Conservation (phyloP, 129 eudicot species). For the Cynara cardunculus region DNA sequence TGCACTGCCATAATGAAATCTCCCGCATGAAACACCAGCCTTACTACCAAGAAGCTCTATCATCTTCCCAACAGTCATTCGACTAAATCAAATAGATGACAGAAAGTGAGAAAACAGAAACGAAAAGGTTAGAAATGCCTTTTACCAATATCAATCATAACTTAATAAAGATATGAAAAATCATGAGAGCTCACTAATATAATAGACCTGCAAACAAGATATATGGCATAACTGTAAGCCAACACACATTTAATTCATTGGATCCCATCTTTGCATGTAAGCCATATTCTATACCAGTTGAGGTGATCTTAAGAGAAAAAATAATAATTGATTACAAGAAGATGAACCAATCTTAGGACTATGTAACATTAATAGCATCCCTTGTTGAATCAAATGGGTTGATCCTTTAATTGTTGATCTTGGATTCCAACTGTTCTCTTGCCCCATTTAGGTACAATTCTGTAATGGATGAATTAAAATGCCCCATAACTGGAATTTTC, state of each 20-base stretch:
- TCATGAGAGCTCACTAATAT: not conserved
- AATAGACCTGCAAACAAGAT: not conserved
- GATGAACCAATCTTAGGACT: not conserved
- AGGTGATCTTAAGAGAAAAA: not conserved
- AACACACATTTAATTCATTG: not conserved
- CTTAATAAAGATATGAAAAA: not conserved
- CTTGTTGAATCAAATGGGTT: not conserved
- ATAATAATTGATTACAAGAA: not conserved
- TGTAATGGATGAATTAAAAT: not conserved
- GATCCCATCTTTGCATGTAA: not conserved
- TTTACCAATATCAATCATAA: not conserved
- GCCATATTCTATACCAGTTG: not conserved
- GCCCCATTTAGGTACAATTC: not conserved
- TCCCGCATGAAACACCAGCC: constrained; percentile 98
- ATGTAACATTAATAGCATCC: not conserved
- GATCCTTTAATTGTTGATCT: not conserved
- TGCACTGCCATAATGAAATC: constrained; percentile 93
- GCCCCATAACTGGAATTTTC: not conserved
- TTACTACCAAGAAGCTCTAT: constrained; percentile 97
- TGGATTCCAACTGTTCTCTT: not conserved
- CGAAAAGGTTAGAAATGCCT: not conserved
- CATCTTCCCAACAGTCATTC: constrained; percentile 99
- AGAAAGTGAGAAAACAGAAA: constrained; percentile 6
- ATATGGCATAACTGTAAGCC: not conserved
- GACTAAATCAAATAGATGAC: constrained; percentile 38